Evolutionary conservation across 768 basidiomycete species (phyloP), one percentile per base, ranked within the genome.

Genomic region (Pleurotus platypus): DNA sequence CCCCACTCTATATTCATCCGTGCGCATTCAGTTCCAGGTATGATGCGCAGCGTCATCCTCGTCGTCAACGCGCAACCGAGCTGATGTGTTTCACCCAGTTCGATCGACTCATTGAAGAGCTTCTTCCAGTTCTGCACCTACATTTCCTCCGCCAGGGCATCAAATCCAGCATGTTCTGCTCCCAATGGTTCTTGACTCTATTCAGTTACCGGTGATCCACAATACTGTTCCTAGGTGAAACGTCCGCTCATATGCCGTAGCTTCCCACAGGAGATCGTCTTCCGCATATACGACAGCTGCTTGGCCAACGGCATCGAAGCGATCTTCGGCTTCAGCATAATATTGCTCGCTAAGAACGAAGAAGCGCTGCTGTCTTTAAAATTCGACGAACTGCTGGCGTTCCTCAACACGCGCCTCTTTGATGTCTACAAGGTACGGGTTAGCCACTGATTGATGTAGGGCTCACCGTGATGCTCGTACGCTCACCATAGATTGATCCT

Each of bases 101-200:
- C 71, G 97, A 98, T 68, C 90, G 95, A 26, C 73, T 98, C 49
- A 74, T 97, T 45, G 97, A 99, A 68, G 97, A 99, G 62, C 67
- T 96, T 8, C 74, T 98, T 3, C 97, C 97, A 4, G 90, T 95
- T 4, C 76, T 98, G 5, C 94, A 98, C 65, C 75, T 96, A 20
- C 97, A 98, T 70, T 92, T 99, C 65, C 72, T 96, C 27, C 84
- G 95, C 27, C 91, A 97, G 71, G 96, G 95, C 27, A 76, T 98
- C 67, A 98, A 98, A 70, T 94, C 93, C 46, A 95, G 90, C 73
- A 98, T 99, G 94, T 98, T 90, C 68, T 96, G 93, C 66, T 94
- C 92, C 12, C 97, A 98, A 62, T 99, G 97, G 97, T 98, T 98
- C 71, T 77, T 99, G 67, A 98, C 97, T 0, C 74, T 99, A 69